Conservation (phyloP, 345 rosid genomes). For the Eucalyptus erythrocorys region DNA sequence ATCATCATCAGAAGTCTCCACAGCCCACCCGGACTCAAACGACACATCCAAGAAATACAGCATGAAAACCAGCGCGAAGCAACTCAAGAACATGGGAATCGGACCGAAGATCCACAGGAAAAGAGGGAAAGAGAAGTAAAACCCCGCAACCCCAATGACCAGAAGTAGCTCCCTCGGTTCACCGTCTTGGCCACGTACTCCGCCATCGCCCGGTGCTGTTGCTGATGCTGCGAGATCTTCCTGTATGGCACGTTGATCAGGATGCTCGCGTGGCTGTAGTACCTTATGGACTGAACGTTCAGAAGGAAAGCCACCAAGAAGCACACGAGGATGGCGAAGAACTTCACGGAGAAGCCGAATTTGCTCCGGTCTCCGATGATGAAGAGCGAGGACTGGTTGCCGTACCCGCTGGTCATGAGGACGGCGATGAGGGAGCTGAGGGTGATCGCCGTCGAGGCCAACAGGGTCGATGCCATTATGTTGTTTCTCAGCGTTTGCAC, state of each 20-base stretch:
- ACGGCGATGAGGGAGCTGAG: slow-evolving; percentile 79
- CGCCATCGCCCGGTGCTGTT: slow-evolving; percentile 29
- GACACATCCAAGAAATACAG: slow-evolving; percentile 62
- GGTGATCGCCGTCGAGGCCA: slow-evolving; percentile 86
- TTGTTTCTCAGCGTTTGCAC: slow-evolving; percentile 92
- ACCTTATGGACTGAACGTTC: slow-evolving; percentile 85
- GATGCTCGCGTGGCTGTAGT: slow-evolving; percentile 85
- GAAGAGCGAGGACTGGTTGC: slow-evolving; percentile 25
- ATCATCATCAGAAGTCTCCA: not conserved
- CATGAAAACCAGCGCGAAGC: slow-evolving; percentile 50
- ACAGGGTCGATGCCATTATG: slow-evolving; percentile 94
- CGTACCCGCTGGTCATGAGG: slow-evolving; percentile 58
- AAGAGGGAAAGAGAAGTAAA: slow-evolving; percentile 79
- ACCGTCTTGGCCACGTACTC: slow-evolving; percentile 73
- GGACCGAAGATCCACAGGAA: slow-evolving; percentile 95
- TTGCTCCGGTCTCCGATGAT: slow-evolving; percentile 54
- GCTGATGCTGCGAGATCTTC: slow-evolving; percentile 15
- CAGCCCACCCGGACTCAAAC: not conserved
- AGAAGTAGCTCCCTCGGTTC: slow-evolving; percentile 80
- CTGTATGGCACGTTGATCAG: slow-evolving; percentile 56
- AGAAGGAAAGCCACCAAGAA: slow-evolving; percentile 87
- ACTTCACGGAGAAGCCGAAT: slow-evolving; percentile 57
- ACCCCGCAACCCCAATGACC: slow-evolving; percentile 90
- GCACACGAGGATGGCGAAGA: slow-evolving; percentile 70
- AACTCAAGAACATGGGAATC: slow-evolving; percentile 75